Evolutionary conservation across 352 stramenopile species (phyloP), one percentile per base, ranked within the genome.

Genomic region (Pythium oligandrum): DNA sequence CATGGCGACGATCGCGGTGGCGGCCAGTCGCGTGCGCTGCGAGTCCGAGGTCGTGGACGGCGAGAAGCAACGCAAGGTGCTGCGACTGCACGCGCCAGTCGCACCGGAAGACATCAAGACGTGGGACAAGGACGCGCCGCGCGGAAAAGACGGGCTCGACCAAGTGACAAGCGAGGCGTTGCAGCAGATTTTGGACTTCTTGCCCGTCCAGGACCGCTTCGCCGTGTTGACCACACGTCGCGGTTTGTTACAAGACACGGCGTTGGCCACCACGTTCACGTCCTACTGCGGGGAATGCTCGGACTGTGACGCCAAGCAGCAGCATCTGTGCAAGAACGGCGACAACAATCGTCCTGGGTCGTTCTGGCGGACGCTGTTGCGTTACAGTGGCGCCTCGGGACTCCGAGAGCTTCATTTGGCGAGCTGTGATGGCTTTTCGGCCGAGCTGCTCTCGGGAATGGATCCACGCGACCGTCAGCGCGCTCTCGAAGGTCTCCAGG

Each of bases 201-300:
- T 95, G 42, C 44, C 51, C 9, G 66, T 86, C 35, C 39, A 49
- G 40, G 82, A 92, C 51, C 71, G 80, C 44, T 73, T 87, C n/a
- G 64, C 71, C 40, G 63, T 92, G 54, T 53, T 92, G 30, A 57
- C 61, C 44, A 75, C 69, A 43, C 68, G 51, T 34, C 67, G 69
- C 33, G 39, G 48, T 48, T 63, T 93, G 12, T 47, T 70, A 5
- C 39, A 44, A 49, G 55, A 73, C 38, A 73, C 83, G 55, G 69
- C 78, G 6, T 50, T 89, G 34, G 64, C 72, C 1, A 54, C 59
- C 3, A 37, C 51, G 6, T 71, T 80, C 10, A 56, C 64, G 52
- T 90, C 82, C 40, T 92, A 76, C 45, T 95, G 84, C 57, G 70
- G 72, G 4, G 58, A 64, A 32, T 94, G 84, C 57, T 32, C 39